phyloP scores from a whole-genome alignment of 2,329 filamentous ascomycete species.

The Penicillium sp. region DNA sequence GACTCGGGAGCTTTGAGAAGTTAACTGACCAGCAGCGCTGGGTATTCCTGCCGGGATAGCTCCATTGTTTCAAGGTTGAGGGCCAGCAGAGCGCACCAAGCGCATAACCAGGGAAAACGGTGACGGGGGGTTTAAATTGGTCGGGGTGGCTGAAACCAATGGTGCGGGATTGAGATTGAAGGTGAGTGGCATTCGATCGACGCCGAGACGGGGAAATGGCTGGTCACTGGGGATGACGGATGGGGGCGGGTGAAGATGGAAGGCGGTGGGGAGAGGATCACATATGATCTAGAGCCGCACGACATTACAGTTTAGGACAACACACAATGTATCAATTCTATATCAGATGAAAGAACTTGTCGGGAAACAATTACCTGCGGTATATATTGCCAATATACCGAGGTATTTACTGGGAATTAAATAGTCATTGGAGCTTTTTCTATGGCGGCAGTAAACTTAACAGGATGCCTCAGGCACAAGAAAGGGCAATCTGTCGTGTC shows the following conservation, averaged over 20 bases:
- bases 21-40: slow-evolving; percentile 79
- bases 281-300: background rate
- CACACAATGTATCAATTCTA: background rate
- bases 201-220: slow-evolving; percentile 21
- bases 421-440: background rate
- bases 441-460: background rate
- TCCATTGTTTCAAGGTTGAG: slow-evolving; percentile 57
- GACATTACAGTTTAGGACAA: background rate
- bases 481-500: background rate
- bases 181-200: slow-evolving; percentile 20
- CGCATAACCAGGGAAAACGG: slow-evolving; percentile 32
- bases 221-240: slow-evolving; percentile 22
- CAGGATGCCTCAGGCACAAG: background rate
- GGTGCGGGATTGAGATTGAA: slow-evolving; percentile 16
- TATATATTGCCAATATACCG: background rate
- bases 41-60: slow-evolving; percentile 85
- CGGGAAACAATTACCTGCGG: background rate
- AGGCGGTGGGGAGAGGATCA: background rate
- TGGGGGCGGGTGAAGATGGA: slow-evolving; percentile 4
- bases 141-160: slow-evolving; percentile 6
- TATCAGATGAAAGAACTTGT: background rate
- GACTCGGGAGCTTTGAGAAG: background rate
- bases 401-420: background rate
- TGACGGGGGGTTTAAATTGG: background rate
- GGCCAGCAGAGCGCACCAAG: slow-evolving; percentile 24